phyloP scores from a whole-genome alignment of 495 filamentous ascomycete genomes.

The Penicillium soppii region DNA sequence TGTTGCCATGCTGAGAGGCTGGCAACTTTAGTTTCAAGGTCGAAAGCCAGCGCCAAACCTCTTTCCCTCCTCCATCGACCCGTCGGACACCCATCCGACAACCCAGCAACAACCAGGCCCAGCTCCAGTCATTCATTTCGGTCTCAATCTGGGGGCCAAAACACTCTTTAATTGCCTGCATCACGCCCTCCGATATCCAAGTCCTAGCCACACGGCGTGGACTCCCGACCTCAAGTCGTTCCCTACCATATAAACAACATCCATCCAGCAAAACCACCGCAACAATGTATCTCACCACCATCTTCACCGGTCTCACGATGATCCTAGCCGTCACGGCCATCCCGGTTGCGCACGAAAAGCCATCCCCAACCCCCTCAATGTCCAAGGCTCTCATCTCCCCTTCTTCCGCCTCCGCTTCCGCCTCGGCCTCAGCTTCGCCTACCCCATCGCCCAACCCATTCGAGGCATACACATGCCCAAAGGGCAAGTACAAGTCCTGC shows the following conservation, averaged over 20 bases:
- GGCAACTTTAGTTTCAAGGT: not conserved
- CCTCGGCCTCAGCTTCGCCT: not conserved
- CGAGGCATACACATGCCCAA: conserved; percentile 23
- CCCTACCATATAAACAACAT: not conserved
- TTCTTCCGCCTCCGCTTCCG: not conserved
- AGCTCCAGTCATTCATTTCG: conserved; percentile 26
- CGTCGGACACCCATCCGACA: not conserved
- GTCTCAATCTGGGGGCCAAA: not conserved
- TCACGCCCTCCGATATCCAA: not conserved
- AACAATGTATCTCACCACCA: conserved; percentile 13
- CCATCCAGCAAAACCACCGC: not conserved
- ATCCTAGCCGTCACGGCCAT: conserved; percentile 13
- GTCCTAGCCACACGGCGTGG: not conserved
- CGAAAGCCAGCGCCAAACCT: not conserved
- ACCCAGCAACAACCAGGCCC: conserved; percentile 8
- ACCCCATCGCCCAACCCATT: conserved; percentile 4
- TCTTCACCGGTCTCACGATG: conserved; percentile 9
- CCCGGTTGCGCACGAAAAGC: conserved; percentile 5
- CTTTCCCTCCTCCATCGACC: conserved; percentile 9
- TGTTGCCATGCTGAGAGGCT: not conserved
- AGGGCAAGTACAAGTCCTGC: conserved; percentile 28
- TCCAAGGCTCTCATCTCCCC: not conserved
- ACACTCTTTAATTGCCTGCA: not conserved
- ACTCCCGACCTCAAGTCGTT: not conserved
- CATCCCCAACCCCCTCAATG: conserved; percentile 7